Conservation (phyloP, 306 rosid species). For the Prunus salicina region DNA sequence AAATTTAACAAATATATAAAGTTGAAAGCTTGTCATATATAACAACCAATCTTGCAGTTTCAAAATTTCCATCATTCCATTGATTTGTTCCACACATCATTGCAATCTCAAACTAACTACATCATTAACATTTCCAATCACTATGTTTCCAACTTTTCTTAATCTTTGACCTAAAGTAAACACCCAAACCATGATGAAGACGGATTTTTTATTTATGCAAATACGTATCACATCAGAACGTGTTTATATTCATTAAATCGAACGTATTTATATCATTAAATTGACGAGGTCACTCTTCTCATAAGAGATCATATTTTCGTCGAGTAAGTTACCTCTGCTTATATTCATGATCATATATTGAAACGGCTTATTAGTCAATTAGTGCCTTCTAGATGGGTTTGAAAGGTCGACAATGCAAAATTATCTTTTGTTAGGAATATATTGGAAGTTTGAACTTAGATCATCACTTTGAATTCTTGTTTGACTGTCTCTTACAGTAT, state of each 20-base stretch:
- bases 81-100: background rate
- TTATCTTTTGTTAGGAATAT: background rate
- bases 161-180: background rate
- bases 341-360: no score
- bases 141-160: background rate
- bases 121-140: background rate
- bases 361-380: background rate
- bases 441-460: background rate
- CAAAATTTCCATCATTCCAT: background rate
- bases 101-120: background rate
- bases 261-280: background rate
- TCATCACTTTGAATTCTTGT: slow-evolving; percentile 12
- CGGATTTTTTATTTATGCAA: background rate
- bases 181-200: background rate
- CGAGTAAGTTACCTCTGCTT: no score
- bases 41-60: background rate
- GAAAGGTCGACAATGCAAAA: background rate
- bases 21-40: background rate
- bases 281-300: background rate
- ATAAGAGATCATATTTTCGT: no score
- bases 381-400: slow-evolving; percentile 1
- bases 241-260: background rate
- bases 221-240: background rate
- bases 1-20: no score
- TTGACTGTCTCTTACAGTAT: background rate